Base-by-base conservation (phyloP, 2,329 filamentous ascomycete species). In the Fusarium neocosmosporiellum region DNA sequence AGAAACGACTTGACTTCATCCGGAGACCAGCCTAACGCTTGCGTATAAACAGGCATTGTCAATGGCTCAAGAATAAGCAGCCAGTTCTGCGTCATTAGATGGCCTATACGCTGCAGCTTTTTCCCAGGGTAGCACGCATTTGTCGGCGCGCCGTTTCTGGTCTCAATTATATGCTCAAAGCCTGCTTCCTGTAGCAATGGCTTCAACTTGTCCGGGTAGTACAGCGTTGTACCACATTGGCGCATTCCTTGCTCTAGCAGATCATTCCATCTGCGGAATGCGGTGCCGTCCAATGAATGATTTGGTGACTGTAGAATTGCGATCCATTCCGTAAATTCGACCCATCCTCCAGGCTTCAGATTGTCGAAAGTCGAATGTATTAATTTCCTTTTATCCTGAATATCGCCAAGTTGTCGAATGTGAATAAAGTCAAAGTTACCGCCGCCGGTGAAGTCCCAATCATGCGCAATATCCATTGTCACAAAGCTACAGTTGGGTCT, bases 101-200 rank as follows among this genome's bases (percentile, higher is more conserved):
- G 69, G 1, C 74, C 74, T 55, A 76, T 72, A 18, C 74, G 71
- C 43, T 76, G 74, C 11, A 76, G 4, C 67, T 76, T 62, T 24
- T 72, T 76, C 14, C 74, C 74, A 0, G 74, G 74, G 54, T 76
- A 76, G 54, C 74, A 76, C n/a, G 74, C 69, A 63, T 76, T 76
- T 31, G 74, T 76, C 43, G 74, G 54, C 5, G 74, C 74, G 27
- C 74, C 74, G 10, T 76, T 66, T 37, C 72, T 73, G 14, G 74
- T 76, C 57, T 76, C 74, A 7, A 76, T 66, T 10, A 76, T 53
- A 8, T 55, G 55, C 57, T 73, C 74, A 59, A 75, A 76, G 14
- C 74, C 74, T 13, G 7, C 39, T 36, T 76, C 64, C 20, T 68
- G 62, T 1, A 76, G 22, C 16, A 67, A 43, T 2, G 73, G 68